phyloP scores from a whole-genome alignment of 2,329 filamentous ascomycete genomes.

The Aspergillus pseudotamarii region DNA sequence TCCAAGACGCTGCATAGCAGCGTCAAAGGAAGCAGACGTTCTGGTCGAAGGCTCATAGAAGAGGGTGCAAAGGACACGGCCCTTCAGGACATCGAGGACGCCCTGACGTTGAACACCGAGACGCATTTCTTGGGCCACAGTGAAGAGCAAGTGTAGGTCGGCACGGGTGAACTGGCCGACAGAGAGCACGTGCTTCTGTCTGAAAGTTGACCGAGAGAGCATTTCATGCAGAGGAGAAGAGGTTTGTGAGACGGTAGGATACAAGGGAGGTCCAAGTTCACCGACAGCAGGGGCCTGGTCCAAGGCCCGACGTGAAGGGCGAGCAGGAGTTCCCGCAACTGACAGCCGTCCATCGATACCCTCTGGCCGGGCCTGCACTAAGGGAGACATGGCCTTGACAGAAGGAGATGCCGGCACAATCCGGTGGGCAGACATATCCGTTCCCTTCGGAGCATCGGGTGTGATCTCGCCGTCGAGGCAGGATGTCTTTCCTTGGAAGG shows the following conservation, averaged over 20 bases:
- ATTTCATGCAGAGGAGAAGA: conserved; percentile 67
- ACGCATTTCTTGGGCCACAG: conserved; percentile 96
- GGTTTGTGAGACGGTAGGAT: conserved; percentile 54
- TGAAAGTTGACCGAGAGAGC: conserved; percentile 80
- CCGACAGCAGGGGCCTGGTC: conserved; percentile 35
- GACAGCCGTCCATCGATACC: conserved; percentile 42
- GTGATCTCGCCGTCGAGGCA: conserved; percentile 72
- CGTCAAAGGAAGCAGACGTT: conserved; percentile 93
- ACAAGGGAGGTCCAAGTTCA: conserved; percentile 45
- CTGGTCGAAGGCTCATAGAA: conserved; percentile 98
- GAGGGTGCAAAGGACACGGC: conserved; percentile 83
- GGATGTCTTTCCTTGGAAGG: conserved; percentile 72
- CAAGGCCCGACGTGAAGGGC: conserved; percentile 27
- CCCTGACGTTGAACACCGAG: conserved; percentile 91
- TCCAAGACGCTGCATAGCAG: conserved; percentile 96
- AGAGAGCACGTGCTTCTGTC: conserved; percentile 84
- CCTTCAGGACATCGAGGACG: conserved; percentile 81
- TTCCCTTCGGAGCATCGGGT: conserved; percentile 61
- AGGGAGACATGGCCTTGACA: conserved; percentile 53
- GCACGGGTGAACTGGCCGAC: conserved; percentile 86
- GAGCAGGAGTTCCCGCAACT: conserved; percentile 41
- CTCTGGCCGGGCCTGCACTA: conserved; percentile 41
- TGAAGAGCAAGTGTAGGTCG: conserved; percentile 92
- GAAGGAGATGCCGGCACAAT: conserved; percentile 57
- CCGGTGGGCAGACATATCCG: conserved; percentile 74